phyloP scores from a whole-genome alignment of 164 flowering plant genomes.

The Vitis amurensis region DNA sequence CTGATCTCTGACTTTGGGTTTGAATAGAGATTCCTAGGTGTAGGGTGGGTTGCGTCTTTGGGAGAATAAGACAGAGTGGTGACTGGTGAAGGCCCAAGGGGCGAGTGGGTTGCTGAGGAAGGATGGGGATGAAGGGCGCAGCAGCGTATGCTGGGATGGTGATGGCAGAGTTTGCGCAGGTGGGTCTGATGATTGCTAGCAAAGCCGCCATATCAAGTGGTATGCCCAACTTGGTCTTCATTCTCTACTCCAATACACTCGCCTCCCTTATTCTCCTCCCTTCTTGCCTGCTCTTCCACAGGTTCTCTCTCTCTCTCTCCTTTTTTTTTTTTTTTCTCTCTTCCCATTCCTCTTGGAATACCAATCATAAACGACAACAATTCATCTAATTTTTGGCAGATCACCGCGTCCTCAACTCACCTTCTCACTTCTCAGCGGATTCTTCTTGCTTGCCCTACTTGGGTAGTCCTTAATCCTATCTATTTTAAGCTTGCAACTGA shows the following conservation, averaged over 20 bases:
- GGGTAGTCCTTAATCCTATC: slow-evolving; percentile 30
- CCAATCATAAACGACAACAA: too few species aligned
- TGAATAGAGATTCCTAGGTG: too few species aligned
- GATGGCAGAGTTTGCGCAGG: slow-evolving; percentile 41
- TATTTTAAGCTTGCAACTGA: neutral
- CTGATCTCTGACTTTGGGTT: too few species aligned
- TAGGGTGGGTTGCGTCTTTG: neutral
- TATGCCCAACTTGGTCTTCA: slow-evolving; percentile 45
- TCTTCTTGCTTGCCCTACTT: slow-evolving; percentile 47
- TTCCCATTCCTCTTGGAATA: neutral
- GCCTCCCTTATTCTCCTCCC: slow-evolving; percentile 51
- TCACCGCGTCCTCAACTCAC: slow-evolving; percentile 30
- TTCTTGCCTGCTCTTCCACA: slow-evolving; percentile 33
- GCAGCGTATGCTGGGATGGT: slow-evolving; percentile 43
- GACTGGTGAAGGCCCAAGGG: neutral
- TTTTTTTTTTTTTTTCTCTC: neutral
- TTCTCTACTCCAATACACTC: slow-evolving; percentile 49
- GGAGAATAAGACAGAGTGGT: neutral
- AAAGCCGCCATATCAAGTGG: slow-evolving; percentile 47
- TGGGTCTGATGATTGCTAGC: slow-evolving; percentile 35
- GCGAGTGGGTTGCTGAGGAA: neutral
- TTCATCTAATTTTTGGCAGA: slow-evolving; percentile 14
- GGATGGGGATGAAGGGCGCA: slow-evolving; percentile 22
- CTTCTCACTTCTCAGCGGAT: slow-evolving; percentile 33
- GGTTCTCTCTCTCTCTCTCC: slow-evolving; percentile 14